Conservation (phyloP, 257 asterid species). For the Apocynum venetum region DNA sequence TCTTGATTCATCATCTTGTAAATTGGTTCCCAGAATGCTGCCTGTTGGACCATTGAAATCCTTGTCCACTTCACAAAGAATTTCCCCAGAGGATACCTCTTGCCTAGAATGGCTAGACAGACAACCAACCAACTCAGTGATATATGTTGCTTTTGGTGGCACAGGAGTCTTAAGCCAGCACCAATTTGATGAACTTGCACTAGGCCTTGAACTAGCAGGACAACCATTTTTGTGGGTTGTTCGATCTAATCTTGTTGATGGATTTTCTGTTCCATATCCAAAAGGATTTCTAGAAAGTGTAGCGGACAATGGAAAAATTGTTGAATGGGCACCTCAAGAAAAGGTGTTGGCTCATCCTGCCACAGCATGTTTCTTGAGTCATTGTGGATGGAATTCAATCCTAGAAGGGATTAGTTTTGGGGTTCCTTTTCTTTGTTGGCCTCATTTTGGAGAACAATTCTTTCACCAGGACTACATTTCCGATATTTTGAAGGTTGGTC, state of each 20-base stretch:
- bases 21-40: constrained; percentile 21
- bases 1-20: constrained; percentile 31
- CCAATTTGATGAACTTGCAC: constrained; percentile 39
- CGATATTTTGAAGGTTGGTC: constrained; percentile 39
- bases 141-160: constrained; percentile 49
- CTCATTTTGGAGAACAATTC: constrained; percentile 34
- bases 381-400: constrained; percentile 50
- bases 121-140: constrained; percentile 26
- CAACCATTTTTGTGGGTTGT: constrained; percentile 43
- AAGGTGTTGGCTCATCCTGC: constrained; percentile 35
- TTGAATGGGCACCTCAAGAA: constrained; percentile 45
- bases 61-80: constrained; percentile 1
- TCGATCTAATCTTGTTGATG: constrained; percentile 30
- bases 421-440: constrained; percentile 45
- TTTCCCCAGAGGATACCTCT: constrained; percentile 28
- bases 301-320: constrained; percentile 27
- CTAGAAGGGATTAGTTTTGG: constrained; percentile 32
- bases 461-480: constrained; percentile 34
- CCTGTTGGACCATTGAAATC: constrained; percentile 31
- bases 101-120: constrained; percentile 38
- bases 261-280: constrained; percentile 25
- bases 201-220: constrained; percentile 41
- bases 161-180: constrained; percentile 31
- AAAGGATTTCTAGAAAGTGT: constrained; percentile 32
- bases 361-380: constrained; percentile 32